Base-by-base conservation (phyloP, 2,329 filamentous ascomycete species). In the Coniella vitis region DNA sequence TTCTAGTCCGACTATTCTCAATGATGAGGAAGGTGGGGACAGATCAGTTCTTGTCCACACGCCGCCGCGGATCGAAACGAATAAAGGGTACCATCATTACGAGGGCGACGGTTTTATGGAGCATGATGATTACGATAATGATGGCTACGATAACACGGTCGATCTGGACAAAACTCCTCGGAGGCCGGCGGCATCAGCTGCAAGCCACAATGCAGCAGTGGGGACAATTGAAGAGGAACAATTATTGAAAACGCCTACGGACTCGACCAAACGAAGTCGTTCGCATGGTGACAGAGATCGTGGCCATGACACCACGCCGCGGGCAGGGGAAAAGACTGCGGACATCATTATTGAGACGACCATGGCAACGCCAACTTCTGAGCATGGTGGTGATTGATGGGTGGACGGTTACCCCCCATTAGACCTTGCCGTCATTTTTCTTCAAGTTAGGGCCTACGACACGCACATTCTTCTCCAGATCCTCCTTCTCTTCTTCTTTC, bases 291-390 rank as follows among this genome's bases (percentile, higher is more conserved):
- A 29, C 10, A 10, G 25, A 5, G 5, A 54, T n/a, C 34, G 48
- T 38, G 60, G 63, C 12, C 65, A 72, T 22, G 67, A 73, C 47
- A 62, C 66, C 12, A 74, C 70, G 3, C 70, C 72, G 41, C 63
- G 67, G 22, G 63, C 68, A 4, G 47, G 54, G 31, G 52, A 56
- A 38, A 61, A 56, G 45, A 54, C 48, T 37, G 19, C 25, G 13
- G 38, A 41, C 21, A 34, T 41, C 10, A 31, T 47, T 13, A 47
- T 47, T 13, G 38, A 47, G 20, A 38, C 43, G 22, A 31, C 32
- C 4, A 35, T 42, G 35, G 16, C 35, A 14, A 34, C 34, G 14
- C 36, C 48, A 16, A 51, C 20, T 5, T 32, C 32, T 4, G 17
- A 35, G 39, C n/a, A 35, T 29, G 25, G 25, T 5, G 25, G 25